Percentiles rank a stretch among this genome's conserved stretches.
These are phyloP conservation scores for Puccinia novopanici DNA, from an alignment of 1,284 basidiomycete species.

Conservation along the genomic window DNA sequence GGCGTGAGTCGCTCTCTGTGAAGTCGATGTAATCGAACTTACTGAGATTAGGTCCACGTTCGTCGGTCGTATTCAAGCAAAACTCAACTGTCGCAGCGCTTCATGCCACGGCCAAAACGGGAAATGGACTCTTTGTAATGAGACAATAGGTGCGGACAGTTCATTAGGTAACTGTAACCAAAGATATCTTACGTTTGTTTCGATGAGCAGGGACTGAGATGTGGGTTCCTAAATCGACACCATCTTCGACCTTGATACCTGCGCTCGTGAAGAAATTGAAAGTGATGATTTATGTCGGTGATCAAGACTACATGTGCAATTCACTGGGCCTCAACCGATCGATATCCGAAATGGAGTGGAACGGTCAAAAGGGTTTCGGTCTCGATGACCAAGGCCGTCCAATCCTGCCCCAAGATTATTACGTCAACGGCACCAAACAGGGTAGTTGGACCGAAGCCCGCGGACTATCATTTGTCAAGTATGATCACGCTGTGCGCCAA, in stretches of 20 bases:
- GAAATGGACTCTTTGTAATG: slow-evolving; percentile 87
- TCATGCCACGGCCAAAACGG: slow-evolving; percentile 74
- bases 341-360: slow-evolving; percentile 32
- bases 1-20: slow-evolving; percentile 60
- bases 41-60: neutral
- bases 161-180: neutral
- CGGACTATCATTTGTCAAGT: slow-evolving; percentile 80
- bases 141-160: slow-evolving; percentile 67
- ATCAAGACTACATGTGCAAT: slow-evolving; percentile 88
- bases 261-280: slow-evolving; percentile 75
- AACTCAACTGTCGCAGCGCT: slow-evolving; percentile 77
- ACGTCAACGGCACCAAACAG: slow-evolving; percentile 72
- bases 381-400: slow-evolving; percentile 57
- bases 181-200: neutral
- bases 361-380: slow-evolving; percentile 66
- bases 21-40: neutral
- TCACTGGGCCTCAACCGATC: slow-evolving; percentile 32
- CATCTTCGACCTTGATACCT: slow-evolving; percentile 77
- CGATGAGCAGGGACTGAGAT: slow-evolving; percentile 22
- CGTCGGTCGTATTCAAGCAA: slow-evolving; percentile 55
- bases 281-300: slow-evolving; percentile 86
- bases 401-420: slow-evolving; percentile 65
- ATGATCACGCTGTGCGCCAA: slow-evolving; percentile 28
- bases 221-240: slow-evolving; percentile 63
- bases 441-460: slow-evolving; percentile 87